phyloP scores from a whole-genome alignment of 2,329 filamentous ascomycete species.

The Paraphoma chrysanthemicola region DNA sequence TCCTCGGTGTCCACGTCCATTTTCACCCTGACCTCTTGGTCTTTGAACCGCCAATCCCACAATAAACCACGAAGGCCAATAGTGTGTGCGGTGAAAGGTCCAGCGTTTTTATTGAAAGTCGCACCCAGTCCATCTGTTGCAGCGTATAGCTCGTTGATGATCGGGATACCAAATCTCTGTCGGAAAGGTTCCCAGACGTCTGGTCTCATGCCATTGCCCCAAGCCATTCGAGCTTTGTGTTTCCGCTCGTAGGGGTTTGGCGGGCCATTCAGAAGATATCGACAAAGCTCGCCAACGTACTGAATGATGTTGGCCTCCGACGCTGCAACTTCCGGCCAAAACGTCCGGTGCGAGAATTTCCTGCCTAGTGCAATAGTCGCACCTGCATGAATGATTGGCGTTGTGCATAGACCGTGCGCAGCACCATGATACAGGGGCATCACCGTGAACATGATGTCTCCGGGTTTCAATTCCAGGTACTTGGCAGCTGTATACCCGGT shows the following conservation, averaged over 20 bases:
- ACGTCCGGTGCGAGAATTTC: constrained; percentile 45
- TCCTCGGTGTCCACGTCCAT: constrained; percentile 50
- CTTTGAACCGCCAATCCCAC: constrained; percentile 40
- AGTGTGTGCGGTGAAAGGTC: constrained; percentile 42
- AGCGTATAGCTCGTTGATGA: constrained; percentile 50
- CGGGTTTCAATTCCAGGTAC: constrained; percentile 38
- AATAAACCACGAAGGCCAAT: constrained; percentile 43
- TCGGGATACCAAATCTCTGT: constrained; percentile 47
- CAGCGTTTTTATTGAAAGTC: constrained; percentile 42
- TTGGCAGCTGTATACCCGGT: constrained; percentile 26
- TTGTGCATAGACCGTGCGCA: constrained; percentile 40
- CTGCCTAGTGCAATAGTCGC: constrained; percentile 37
- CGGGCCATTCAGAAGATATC: constrained; percentile 45
- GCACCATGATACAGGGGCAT: constrained; percentile 49
- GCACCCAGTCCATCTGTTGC: constrained; percentile 48
- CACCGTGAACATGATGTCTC: constrained; percentile 43
- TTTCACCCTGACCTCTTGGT: constrained; percentile 42
- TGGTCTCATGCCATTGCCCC: constrained; percentile 52
- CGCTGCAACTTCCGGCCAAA: constrained; percentile 46
- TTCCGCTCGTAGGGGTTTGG: constrained; percentile 37
- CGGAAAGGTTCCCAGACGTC: constrained; percentile 52
- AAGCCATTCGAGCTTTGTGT: constrained; percentile 44
- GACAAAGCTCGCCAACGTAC: constrained; percentile 48
- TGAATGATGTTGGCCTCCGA: constrained; percentile 42
- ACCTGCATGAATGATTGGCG: constrained; percentile 40